These are phyloP conservation scores for Phytopythium chamaehyphon DNA, from an alignment of 352 stramenopile genomes.

Conservation along the genomic window DNA sequence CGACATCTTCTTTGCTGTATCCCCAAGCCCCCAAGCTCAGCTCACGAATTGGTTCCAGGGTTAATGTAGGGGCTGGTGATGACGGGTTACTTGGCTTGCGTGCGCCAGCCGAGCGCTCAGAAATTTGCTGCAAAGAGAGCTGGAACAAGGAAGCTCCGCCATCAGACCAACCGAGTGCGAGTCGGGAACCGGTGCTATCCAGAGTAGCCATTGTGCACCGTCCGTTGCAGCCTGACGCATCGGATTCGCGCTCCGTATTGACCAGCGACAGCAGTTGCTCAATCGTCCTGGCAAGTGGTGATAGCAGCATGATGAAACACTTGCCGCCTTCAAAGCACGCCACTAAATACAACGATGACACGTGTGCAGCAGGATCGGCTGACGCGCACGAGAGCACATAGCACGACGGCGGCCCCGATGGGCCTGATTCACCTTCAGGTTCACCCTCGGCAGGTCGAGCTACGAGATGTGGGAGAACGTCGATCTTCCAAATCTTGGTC, in stretches of 20 bases:
- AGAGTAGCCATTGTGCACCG: slow-evolving; percentile 46
- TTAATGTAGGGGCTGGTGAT: slow-evolving; percentile 11
- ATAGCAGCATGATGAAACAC: slow-evolving; percentile 78
- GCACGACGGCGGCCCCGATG: slow-evolving; percentile 27
- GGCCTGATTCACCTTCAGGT: slow-evolving; percentile 5
- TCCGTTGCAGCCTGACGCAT: slow-evolving; percentile 20
- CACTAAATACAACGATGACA: slow-evolving; percentile 46
- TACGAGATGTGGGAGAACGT: slow-evolving; percentile 54
- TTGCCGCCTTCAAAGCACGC: slow-evolving; percentile 74
- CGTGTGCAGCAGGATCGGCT: slow-evolving; percentile 17
- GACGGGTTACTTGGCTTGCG: not conserved
- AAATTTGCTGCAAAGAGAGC: slow-evolving; percentile 25
- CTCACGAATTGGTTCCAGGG: slow-evolving; percentile 55
- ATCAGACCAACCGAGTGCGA: slow-evolving; percentile 74
- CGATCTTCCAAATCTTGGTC: slow-evolving; percentile 74
- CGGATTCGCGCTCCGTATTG: slow-evolving; percentile 45
- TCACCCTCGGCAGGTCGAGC: not conserved
- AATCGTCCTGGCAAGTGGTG: slow-evolving; percentile 50
- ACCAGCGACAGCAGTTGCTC: slow-evolving; percentile 74
- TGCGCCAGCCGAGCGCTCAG: not conserved
- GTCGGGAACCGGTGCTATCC: slow-evolving; percentile 36
- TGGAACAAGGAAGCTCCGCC: slow-evolving; percentile 65
- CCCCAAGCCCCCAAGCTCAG: slow-evolving; percentile 63
- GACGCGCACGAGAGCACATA: slow-evolving; percentile 53
- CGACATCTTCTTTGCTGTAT: slow-evolving; percentile 49